These are phyloP conservation scores for Metschnikowia amazonensis DNA, from an alignment of 805 yeast species.

Conservation along the genomic window DNA sequence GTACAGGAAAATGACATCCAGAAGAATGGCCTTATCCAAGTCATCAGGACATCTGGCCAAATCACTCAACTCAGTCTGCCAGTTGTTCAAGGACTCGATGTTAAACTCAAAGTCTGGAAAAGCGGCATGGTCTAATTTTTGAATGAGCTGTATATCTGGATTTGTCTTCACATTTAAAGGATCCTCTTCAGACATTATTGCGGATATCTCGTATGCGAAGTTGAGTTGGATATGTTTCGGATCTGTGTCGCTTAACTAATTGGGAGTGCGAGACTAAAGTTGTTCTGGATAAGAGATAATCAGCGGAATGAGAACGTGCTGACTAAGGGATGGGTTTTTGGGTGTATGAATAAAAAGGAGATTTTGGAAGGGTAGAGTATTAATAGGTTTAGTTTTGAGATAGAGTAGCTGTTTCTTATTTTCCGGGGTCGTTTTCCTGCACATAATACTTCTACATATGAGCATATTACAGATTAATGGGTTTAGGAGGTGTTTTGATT, in stretches of 20 bases:
- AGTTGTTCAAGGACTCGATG: slow-evolving; percentile 26
- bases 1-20: slow-evolving; percentile 23
- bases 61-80: slow-evolving; percentile 37
- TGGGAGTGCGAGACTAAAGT: background rate
- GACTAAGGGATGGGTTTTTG: background rate
- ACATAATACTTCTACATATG: background rate
- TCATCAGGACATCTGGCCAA: slow-evolving; percentile 18
- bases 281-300: background rate
- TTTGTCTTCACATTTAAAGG: background rate
- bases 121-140: slow-evolving; percentile 10
- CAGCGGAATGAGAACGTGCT: background rate
- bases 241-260: background rate
- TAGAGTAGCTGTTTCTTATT: background rate
- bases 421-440: slow-evolving; percentile 5
- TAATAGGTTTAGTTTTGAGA: background rate
- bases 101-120: slow-evolving; percentile 26
- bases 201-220: background rate
- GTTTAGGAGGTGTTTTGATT: too few relatives aligned
- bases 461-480: too few relatives aligned
- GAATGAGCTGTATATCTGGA: slow-evolving; percentile 2
- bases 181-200: background rate
- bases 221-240: background rate
- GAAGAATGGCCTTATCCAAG: slow-evolving; percentile 21
- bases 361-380: background rate
- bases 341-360: background rate